Evolutionary conservation across 2,329 filamentous ascomycete genomes (phyloP).

Genomic region (Paramyrothecium sp.): DNA sequence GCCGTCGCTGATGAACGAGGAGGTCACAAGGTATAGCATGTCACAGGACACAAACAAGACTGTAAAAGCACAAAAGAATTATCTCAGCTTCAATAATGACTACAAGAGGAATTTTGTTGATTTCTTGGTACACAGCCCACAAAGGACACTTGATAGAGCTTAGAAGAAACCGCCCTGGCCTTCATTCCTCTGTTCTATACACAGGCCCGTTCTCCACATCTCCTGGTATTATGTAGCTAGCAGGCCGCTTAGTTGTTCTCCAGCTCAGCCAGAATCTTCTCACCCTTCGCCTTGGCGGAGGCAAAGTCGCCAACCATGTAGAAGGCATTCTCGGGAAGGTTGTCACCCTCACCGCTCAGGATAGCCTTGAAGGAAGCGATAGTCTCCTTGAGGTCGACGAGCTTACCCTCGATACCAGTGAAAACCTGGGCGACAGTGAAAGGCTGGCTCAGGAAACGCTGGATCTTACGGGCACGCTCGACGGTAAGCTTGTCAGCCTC

Average conservation of each 20-base stretch:
- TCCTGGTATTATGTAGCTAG: constrained; percentile 31
- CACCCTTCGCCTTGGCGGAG: constrained; percentile 91
- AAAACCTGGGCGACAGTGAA: constrained; percentile 87
- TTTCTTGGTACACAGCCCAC: constrained; percentile 63
- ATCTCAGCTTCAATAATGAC: constrained; percentile 19
- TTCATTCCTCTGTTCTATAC: constrained; percentile 58
- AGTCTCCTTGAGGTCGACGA: constrained; percentile 98
- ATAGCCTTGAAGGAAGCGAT: constrained; percentile 97
- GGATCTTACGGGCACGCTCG: constrained; percentile 99
- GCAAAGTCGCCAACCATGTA: constrained; percentile 99
- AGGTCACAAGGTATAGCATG: no score
- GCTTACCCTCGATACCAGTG: constrained; percentile 91
- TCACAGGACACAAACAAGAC: no score
- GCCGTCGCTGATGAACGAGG: no score
- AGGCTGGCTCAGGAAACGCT: constrained; percentile 99
- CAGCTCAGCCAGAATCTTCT: constrained; percentile 98
- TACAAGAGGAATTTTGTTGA: constrained; percentile 47
- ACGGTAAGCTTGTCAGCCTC: constrained; percentile 99
- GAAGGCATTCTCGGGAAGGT: constrained; percentile 89
- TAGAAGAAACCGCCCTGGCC: constrained; percentile 47
- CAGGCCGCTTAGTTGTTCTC: constrained; percentile 56
- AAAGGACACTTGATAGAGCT: constrained; percentile 58
- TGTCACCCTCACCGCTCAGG: constrained; percentile 90
- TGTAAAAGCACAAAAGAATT: constrained; percentile 5
- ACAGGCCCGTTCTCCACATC: constrained; percentile 41